A percentile compares a stretch with the other conserved stretches of the same genome.
phyloP scores from a whole-genome alignment of 177 flowering plant species.

The Vitis hybrid region DNA sequence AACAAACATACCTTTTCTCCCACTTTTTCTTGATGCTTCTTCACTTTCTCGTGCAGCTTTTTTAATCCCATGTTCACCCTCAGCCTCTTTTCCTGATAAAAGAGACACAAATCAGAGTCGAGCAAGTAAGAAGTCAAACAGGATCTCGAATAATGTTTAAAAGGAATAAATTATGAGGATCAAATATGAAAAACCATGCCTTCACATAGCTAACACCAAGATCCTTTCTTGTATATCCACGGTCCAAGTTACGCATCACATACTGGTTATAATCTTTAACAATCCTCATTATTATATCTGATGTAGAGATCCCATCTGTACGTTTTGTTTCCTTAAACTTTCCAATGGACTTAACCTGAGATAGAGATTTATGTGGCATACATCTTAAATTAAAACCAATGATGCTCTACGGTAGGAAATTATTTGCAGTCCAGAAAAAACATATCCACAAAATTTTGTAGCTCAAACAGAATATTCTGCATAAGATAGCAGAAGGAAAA shows the following conservation, averaged over 20 bases:
- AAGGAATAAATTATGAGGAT: neutral
- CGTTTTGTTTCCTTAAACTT: slow-evolving; percentile 84
- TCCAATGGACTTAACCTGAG: slow-evolving; percentile 70
- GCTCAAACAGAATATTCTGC: too few species aligned
- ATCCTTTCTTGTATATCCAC: slow-evolving; percentile 89
- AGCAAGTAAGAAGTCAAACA: neutral
- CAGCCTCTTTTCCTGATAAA: slow-evolving; percentile 65
- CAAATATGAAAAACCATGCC: slow-evolving; percentile 37
- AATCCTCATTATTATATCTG: slow-evolving; percentile 90
- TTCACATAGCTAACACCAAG: slow-evolving; percentile 88
- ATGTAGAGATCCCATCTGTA: slow-evolving; percentile 92
- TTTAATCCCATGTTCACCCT: slow-evolving; percentile 74
- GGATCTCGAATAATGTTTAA: neutral
- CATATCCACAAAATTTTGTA: too few species aligned
- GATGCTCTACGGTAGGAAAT: too few species aligned
- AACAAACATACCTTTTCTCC: slow-evolving; percentile 44
- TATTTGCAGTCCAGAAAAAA: too few species aligned
- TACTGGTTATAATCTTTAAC: slow-evolving; percentile 90
- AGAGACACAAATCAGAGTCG: slow-evolving; percentile 1
- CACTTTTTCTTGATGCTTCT: slow-evolving; percentile 78
- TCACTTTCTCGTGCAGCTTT: slow-evolving; percentile 73
- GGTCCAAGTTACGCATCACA: slow-evolving; percentile 87
- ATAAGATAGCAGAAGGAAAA: too few species aligned
- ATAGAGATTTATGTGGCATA: slow-evolving; percentile 1
- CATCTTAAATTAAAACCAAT: neutral